A percentile compares a stretch with the other conserved stretches of the same genome.
These are phyloP conservation scores for Yamadazyma atmosphaerica DNA, from an alignment of 1,139 yeast species.

Conservation along the genomic window DNA sequence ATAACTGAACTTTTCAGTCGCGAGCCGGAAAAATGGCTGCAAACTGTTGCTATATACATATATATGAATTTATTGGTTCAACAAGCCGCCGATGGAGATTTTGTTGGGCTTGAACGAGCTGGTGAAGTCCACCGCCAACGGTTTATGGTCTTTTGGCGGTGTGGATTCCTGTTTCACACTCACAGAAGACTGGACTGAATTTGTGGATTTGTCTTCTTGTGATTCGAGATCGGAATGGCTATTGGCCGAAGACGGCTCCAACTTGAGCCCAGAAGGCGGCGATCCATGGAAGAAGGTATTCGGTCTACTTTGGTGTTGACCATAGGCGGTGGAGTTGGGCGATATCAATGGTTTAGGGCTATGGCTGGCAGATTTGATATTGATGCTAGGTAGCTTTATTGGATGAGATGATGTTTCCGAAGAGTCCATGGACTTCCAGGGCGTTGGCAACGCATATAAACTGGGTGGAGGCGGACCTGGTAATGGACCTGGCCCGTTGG, in stretches of 20 bases:
- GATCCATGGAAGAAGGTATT: no score
- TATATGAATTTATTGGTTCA: slow-evolving; percentile 29
- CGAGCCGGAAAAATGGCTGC: no score
- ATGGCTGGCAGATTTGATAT: background rate
- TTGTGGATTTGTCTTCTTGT: background rate
- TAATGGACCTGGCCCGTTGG: slow-evolving; percentile 48
- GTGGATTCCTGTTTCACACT: slow-evolving; percentile 12
- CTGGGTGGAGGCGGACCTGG: slow-evolving; percentile 46
- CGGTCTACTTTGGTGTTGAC: no score
- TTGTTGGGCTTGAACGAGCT: slow-evolving; percentile 19
- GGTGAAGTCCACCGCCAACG: slow-evolving; percentile 36
- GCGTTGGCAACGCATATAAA: slow-evolving; percentile 10
- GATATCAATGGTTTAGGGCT: slow-evolving; percentile 4
- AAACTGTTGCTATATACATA: no score
- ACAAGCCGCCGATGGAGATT: slow-evolving; percentile 39
- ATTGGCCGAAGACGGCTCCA: background rate
- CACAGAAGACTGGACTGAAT: slow-evolving; percentile 5
- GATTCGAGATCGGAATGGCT: background rate
- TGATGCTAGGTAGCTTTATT: slow-evolving; percentile 1
- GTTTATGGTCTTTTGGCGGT: slow-evolving; percentile 17
- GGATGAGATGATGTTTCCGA: slow-evolving; percentile 8
- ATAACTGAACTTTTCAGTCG: no score
- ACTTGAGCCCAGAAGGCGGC: no score
- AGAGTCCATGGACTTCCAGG: slow-evolving; percentile 7
- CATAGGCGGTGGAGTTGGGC: slow-evolving; percentile 6